Conservation (phyloP, 2,329 filamentous ascomycete genomes). For the Neophaeococcomyces aloes region DNA sequence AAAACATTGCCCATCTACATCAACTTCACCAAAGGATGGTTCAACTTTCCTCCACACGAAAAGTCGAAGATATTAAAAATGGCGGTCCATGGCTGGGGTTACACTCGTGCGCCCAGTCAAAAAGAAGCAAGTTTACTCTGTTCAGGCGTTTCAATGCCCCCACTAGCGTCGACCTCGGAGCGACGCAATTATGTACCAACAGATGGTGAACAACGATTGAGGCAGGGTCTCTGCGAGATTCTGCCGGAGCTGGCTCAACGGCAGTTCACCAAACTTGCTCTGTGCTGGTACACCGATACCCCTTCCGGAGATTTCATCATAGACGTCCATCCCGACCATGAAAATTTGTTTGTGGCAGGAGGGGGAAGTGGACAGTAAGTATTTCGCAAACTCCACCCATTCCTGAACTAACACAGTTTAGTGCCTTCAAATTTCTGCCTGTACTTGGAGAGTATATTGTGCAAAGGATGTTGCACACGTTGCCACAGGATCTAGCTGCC, state of each 20-base stretch:
- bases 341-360: constrained; percentile 39
- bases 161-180: too few relatives aligned
- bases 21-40: constrained; percentile 41
- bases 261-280: constrained; percentile 50
- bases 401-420: too few relatives aligned
- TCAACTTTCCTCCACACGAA: constrained; percentile 41
- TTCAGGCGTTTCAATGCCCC: constrained; percentile 29
- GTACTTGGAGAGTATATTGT: constrained; percentile 49
- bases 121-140: neutral
- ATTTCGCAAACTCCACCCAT: too few relatives aligned
- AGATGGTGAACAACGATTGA: constrained; percentile 53
- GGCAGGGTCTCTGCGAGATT: constrained; percentile 50
- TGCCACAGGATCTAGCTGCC: constrained; percentile 28
- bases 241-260: constrained; percentile 44
- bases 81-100: constrained; percentile 59
- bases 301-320: constrained; percentile 60
- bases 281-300: constrained; percentile 72
- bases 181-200: constrained; percentile 30
- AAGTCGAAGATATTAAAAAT: constrained; percentile 49
- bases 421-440: constrained; percentile 58
- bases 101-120: constrained; percentile 26
- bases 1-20: constrained; percentile 54
- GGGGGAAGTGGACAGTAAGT: constrained; percentile 40
- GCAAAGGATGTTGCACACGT: constrained; percentile 34
- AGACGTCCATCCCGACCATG: constrained; percentile 49